Percentiles rank a stretch among this genome's conserved stretches.
Evolutionary conservation across 2,329 filamentous ascomycete species (phyloP).

Genomic region (Ilyonectria sp.): DNA sequence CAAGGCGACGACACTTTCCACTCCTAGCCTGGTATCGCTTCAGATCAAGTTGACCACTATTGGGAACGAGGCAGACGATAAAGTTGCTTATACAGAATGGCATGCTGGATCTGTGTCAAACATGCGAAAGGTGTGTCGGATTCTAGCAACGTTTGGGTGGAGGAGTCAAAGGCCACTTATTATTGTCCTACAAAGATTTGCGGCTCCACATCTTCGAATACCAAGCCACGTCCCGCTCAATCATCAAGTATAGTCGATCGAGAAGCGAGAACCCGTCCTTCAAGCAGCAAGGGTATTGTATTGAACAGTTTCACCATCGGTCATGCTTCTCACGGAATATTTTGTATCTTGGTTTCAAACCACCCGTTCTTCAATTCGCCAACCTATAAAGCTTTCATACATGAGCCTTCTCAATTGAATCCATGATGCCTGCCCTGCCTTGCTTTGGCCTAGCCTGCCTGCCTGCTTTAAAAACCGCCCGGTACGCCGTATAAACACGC

Average conservation of each 20-base stretch:
- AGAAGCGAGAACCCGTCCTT: not conserved
- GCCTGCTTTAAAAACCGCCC: constrained; percentile 47
- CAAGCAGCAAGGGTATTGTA: not conserved
- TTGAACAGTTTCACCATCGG: not conserved
- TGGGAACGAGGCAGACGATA: too few species aligned
- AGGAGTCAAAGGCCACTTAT: too few species aligned
- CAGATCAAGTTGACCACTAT: too few species aligned
- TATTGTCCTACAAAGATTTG: too few species aligned
- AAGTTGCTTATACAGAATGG: too few species aligned
- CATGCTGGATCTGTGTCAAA: too few species aligned
- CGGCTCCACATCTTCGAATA: too few species aligned
- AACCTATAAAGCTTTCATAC: constrained; percentile 42
- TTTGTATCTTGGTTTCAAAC: constrained; percentile 31
- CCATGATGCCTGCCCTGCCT: constrained; percentile 37
- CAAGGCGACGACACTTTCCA: too few species aligned
- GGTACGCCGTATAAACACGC: constrained; percentile 50
- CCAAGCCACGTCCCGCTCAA: not conserved
- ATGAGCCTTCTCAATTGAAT: constrained; percentile 26
- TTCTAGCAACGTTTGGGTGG: too few species aligned
- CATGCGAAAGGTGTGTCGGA: too few species aligned
- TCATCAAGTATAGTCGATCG: not conserved
- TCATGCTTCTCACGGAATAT: not conserved
- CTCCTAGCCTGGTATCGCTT: too few species aligned
- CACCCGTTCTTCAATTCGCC: constrained; percentile 39
- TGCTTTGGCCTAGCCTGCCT: constrained; percentile 36